These are phyloP conservation scores for Leptographium radiaticola DNA, from an alignment of 2,329 filamentous ascomycete genomes.

Conservation along the genomic window DNA sequence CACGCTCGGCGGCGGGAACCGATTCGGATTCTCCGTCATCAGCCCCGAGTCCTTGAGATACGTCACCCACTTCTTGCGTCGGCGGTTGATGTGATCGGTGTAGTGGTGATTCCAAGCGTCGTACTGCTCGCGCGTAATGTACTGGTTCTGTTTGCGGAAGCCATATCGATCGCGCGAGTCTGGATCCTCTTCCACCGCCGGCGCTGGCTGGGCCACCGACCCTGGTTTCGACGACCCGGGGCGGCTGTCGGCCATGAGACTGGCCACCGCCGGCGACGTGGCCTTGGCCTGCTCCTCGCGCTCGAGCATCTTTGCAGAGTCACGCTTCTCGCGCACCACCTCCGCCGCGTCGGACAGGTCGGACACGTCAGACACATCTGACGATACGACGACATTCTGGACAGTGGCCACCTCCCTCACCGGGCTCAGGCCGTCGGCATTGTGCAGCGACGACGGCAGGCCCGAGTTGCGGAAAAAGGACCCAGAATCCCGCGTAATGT, in stretches of 20 bases:
- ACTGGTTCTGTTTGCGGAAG: slow-evolving; percentile 77
- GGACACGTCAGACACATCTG: too few relatives aligned
- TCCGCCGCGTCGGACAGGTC: background rate
- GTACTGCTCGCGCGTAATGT: slow-evolving; percentile 64
- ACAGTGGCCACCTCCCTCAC: slow-evolving; percentile 9
- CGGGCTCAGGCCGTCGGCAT: slow-evolving; percentile 21
- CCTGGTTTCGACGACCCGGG: slow-evolving; percentile 5
- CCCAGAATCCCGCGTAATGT: slow-evolving; percentile 24
- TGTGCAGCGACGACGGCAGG: slow-evolving; percentile 20
- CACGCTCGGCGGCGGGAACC: slow-evolving; percentile 66
- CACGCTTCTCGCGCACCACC: slow-evolving; percentile 25
- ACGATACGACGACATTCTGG: background rate
- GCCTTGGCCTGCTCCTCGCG: slow-evolving; percentile 11
- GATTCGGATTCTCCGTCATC: slow-evolving; percentile 55
- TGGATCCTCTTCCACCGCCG: slow-evolving; percentile 31
- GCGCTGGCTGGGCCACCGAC: slow-evolving; percentile 1
- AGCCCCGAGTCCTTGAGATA: slow-evolving; percentile 67
- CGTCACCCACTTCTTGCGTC: slow-evolving; percentile 69
- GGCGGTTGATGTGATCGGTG: slow-evolving; percentile 57
- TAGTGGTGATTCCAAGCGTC: slow-evolving; percentile 71
- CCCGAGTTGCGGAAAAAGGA: slow-evolving; percentile 23
- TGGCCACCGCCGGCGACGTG: background rate
- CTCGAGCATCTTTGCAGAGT: slow-evolving; percentile 36
- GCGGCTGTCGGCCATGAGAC: slow-evolving; percentile 1
- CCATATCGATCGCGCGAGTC: slow-evolving; percentile 67